Evolutionary conservation across 31 red algal genomes (phyloP), one percentile per base, ranked within the genome.

Genomic region (Bonnemaisonia californica): DNA sequence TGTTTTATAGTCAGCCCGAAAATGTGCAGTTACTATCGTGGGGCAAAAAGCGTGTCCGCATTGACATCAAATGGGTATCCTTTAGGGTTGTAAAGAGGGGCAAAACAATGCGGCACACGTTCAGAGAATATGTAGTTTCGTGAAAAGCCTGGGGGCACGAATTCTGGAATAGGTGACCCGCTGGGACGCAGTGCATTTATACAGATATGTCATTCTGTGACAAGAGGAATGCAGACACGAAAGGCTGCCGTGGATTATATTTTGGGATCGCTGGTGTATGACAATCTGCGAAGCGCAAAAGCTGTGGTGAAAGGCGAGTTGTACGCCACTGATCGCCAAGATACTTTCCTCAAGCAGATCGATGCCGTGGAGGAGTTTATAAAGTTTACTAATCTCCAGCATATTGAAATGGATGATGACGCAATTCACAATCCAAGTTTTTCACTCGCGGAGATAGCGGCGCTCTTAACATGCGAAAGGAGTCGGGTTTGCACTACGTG

Each of bases 221-320:
- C 69, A 23, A 41, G 40, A 47, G 18, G 38, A 54, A 47, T 19
- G 38, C 55, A 42, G 54, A 78, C 58, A 11, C 37, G 1, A n/a
- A 78, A 78, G 41, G 7, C 7, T 33, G 1, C 51, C 4, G 51
- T 78, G n/a, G 47, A 78, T 41, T 60, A 78, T 39, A 61, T 62
- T 39, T 61, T 78, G 9, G 74, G 74, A 12, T 38, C 74, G 9
- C 74, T 78, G 13, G 54, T 62, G 27, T 78, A 78, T 37, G 54
- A 78, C 13, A 78, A 59, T n/a, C 32, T 51, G 24, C 32, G 69
- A 42, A 5, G 0, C 26, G 69, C 69, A 55, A 31, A 34, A 69
- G 5, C 9, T 11, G 24, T 33, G 32, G 33, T 69, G 11, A 33
- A 33, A 69, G 33, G 0, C 7, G 1, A 36, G 26, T 8, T 69